Base-by-base conservation (phyloP, 441 rosid genomes). In the Erodium texanum region DNA sequence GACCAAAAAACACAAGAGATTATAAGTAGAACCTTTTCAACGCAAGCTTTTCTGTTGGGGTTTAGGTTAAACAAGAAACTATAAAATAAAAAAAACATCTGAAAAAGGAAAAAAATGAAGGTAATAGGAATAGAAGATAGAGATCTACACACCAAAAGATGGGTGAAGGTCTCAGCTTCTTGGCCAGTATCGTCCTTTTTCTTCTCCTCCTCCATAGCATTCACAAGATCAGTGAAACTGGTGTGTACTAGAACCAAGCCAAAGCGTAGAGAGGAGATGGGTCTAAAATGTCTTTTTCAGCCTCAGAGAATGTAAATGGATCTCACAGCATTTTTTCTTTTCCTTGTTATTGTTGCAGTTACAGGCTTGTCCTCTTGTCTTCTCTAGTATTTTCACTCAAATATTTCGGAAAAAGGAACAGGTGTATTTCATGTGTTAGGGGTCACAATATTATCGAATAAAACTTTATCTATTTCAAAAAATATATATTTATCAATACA, bases 141-240 rank as follows among this genome's bases (percentile, higher is more conserved):
- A 34, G 63, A 32, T 14, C 1, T 27, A 50, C 70, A 63, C 66
- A 80, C 81, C 77, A 66, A 59, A 59, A 61, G 61, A 50, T 73
- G 61, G 50, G 70, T 69, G 11, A 50, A 3, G 58, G 72, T 66
- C 22, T 70, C 65, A 70, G 74, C 64, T 73, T 74, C 56, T 65
- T 67, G 78, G 52, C 22, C 14, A 67, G 62, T 19, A 59, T 69
- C 20, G 52, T 71, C 75, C 36, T 73, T 77, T 59, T 67, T 76
- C 69, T 68, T 73, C 11, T 41, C 12, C 71, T 68, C 73, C 62
- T 75, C 81, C 79, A 80, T 80, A 38, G 63, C 65, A 68, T 12
- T 54, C 24, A 19, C 6, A 56, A 65, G 63, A 45, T 19, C 34
- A 45, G 23, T 18, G 48, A 56, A 7, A 16, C 5, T 20, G 62